Evolutionary conservation across 768 basidiomycete genomes (phyloP), one percentile per base, ranked within the genome.

Genomic region (Mycena galericulata): DNA sequence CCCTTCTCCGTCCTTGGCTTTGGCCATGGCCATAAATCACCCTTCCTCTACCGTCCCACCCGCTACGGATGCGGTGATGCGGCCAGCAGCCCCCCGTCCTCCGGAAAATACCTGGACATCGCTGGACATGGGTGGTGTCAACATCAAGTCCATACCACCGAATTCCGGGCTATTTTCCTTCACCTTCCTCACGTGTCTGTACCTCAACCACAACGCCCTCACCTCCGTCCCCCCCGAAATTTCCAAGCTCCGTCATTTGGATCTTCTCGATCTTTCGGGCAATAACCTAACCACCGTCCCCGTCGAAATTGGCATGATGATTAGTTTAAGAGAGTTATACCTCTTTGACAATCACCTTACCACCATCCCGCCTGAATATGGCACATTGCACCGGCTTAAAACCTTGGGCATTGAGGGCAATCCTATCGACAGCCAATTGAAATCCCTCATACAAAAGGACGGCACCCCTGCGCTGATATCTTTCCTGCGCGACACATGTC

Each of bases 401-500:
- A 95, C 95, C 14, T 82, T 99, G 29, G 98, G 98, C 22, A 87
- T 99, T 38, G 98, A 99, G 78, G 98, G 98, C n/a, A 99, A 99
- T 73, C 97, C 97, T 3, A 80, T 99, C 45, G 94, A 97, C 62
- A 81, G 89, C 2, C 80, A 87, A 29, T 82, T 97, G 43, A 93
- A 95, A 77, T 82, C 84, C 27, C 88, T 97, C 29, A 84, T 98
- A 56, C 96, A 98, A 80, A 97, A 96, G 79, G 96, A 98, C 36
- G 97, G 98, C n/a, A 98, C 97, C 0, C 83, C 87, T 1, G 92
- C 93, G 1, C 86, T 99, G 38, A 93, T 99, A 64, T 87, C 92
- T 0, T 95, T 89, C 77, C 88, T 99, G n/a, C 92, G 98, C 65
- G 98, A 99, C 79, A 90, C 90, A n/a, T 93, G 93, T 81, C 93